Percentiles rank a stretch among this genome's conserved stretches.
Conservation (phyloP, 768 basidiomycete species). For the Naganishia vaughanmartiniae region DNA sequence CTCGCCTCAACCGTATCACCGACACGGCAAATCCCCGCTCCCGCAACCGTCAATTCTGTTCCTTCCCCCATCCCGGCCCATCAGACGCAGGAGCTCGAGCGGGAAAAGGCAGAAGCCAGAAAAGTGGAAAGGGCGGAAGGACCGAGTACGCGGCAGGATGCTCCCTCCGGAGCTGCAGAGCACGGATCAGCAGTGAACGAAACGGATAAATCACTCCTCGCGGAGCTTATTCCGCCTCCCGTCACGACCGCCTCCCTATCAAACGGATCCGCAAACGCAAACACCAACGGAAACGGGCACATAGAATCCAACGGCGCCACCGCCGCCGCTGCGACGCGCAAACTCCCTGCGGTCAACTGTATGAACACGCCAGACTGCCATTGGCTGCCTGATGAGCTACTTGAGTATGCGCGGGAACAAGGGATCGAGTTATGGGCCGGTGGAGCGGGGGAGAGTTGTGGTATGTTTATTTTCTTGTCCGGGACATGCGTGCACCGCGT, state of each 20-base stretch:
- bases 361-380: conserved; percentile 52
- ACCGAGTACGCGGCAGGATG: neutral
- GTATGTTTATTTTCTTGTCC: conserved; percentile 42
- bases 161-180: neutral
- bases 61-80: neutral
- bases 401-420: conserved; percentile 39
- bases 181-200: neutral
- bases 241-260: neutral
- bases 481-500: no score
- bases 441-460: conserved; percentile 48
- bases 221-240: conserved; percentile 18
- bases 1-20: conserved; percentile 14
- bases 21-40: neutral
- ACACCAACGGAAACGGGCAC: neutral
- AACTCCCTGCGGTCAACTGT: conserved; percentile 38
- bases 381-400: conserved; percentile 45
- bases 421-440: conserved; percentile 50
- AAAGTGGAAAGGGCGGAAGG: conserved; percentile 2
- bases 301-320: neutral
- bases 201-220: conserved; percentile 24
- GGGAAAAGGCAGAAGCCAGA: neutral
- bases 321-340: neutral
- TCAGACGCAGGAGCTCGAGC: conserved; percentile 7
- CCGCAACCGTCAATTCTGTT: conserved; percentile 10
- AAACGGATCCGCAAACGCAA: neutral